phyloP scores from a whole-genome alignment of 1,284 basidiomycete genomes.

The Sutorius eximius region DNA sequence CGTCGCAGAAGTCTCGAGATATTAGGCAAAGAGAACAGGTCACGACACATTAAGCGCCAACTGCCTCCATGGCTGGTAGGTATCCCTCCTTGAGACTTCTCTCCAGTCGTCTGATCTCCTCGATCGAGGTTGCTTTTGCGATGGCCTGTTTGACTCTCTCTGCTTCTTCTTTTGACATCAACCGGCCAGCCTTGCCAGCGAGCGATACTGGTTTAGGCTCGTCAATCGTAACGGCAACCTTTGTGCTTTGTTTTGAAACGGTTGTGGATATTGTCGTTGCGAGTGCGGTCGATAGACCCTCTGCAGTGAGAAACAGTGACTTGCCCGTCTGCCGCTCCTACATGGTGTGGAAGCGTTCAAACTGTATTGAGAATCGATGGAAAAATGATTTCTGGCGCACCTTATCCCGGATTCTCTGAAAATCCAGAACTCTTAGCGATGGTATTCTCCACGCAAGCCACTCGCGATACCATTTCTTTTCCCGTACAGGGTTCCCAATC shows the following conservation, averaged over 20 bases:
- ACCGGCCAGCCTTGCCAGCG: constrained; percentile 68
- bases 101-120: constrained; percentile 87
- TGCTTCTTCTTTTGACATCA: constrained; percentile 93
- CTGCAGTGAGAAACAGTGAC: constrained; percentile 74
- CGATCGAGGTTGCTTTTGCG: constrained; percentile 85
- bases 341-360: constrained; percentile 29
- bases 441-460: constrained; percentile 87
- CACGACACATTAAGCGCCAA: constrained; percentile 58
- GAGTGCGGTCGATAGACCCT: constrained; percentile 76
- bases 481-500: constrained; percentile 87
- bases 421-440: constrained; percentile 92
- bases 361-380: constrained; percentile 21
- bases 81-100: constrained; percentile 86
- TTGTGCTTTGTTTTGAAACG: constrained; percentile 63
- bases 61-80: constrained; percentile 71
- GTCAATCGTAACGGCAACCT: constrained; percentile 60
- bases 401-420: constrained; percentile 93
- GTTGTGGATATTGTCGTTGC: constrained; percentile 76
- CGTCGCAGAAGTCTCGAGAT: constrained; percentile 2
- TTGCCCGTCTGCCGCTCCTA: constrained; percentile 79
- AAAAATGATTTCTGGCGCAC: constrained; percentile 52
- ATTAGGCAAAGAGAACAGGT: constrained; percentile 26
- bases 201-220: constrained; percentile 68
- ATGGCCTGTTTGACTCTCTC: constrained; percentile 89
- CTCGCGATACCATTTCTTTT: constrained; percentile 96